Base-by-base conservation (phyloP, 176 grass and related monocot genomes). In the Miscanthus lutarioriparius region DNA sequence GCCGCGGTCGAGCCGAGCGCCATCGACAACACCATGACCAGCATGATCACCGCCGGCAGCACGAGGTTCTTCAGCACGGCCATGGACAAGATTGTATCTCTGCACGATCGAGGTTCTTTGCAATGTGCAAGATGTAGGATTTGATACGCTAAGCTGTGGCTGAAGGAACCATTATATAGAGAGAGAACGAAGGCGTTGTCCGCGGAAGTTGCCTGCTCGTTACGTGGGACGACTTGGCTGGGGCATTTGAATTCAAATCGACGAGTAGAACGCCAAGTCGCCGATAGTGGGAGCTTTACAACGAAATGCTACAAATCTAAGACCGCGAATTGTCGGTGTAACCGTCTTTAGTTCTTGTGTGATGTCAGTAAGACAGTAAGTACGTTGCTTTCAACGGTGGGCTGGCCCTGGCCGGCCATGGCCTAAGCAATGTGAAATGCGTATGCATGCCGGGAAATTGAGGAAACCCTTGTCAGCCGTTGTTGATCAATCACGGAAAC, bases 201-300 rank as follows among this genome's bases (percentile, higher is more conserved):
- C 67, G 67, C 37, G 67, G 67, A 70, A 70, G 37, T 70, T 70
- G 67, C 67, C 67, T 41, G 20, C 67, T 70, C 37, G 37, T 70
- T 70, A 41, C 67, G 37, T 70, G 67, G 20, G 67, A 41, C 67
- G 69, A 72, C 69, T 72, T n/a, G 69, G 69, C 69, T 5, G 39
- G 36, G 37, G n/a, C 69, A 72, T 72, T 72, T 44, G 69, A 72
- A 72, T 72, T 72, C n/a, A 72, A 26, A 26, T 44, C 22, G n/a
- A 44, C 14, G n/a, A 26, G 69, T 44, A 26, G 38, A 26, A 72
- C 2, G 68, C 5, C 38, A 63, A 27, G 61, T 63, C 61, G 25
- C 1, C 59, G 25, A 63, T 63, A 22, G 11, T 12, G 23, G 23
- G 61, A 71, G 40, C 22, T 43, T 25, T 13, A 14, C 37, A 41